A percentile compares a stretch with the other conserved stretches of the same genome.
These are phyloP conservation scores for Golovinomyces cichoracearum DNA, from an alignment of 2,329 filamentous ascomycete species.

Conservation along the genomic window DNA sequence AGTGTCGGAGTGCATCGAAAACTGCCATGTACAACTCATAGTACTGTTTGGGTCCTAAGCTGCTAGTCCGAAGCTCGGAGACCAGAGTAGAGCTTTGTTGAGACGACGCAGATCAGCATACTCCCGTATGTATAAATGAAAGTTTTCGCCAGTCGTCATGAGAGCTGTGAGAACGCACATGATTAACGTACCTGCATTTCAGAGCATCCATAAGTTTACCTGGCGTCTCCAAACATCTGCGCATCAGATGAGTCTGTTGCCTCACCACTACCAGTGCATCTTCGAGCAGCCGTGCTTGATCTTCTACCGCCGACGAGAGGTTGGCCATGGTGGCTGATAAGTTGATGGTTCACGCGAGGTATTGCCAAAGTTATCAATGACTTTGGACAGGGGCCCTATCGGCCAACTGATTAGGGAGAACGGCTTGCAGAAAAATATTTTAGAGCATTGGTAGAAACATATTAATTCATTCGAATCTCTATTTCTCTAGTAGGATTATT, in stretches of 20 bases:
- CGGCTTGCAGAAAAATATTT: too few relatives aligned
- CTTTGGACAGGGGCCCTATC: too few relatives aligned
- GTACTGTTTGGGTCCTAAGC: slow-evolving; percentile 95
- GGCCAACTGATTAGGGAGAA: too few relatives aligned
- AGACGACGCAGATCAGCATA: slow-evolving; percentile 11
- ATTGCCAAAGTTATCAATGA: not conserved
- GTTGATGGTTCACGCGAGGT: slow-evolving; percentile 7
- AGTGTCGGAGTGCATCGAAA: slow-evolving; percentile 87
- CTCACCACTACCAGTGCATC: slow-evolving; percentile 90
- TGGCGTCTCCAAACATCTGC: slow-evolving; percentile 85
- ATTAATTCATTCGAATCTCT: too few relatives aligned
- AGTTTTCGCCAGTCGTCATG: not conserved
- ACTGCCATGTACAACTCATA: slow-evolving; percentile 99
- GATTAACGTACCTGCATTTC: slow-evolving; percentile 69
- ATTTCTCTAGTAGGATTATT: too few relatives aligned
- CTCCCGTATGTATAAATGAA: slow-evolving; percentile 4
- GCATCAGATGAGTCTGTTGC: slow-evolving; percentile 92
- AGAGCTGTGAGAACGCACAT: not conserved
- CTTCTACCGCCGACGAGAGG: slow-evolving; percentile 41
- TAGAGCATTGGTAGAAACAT: too few relatives aligned
- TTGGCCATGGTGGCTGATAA: slow-evolving; percentile 19
- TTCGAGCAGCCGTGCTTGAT: slow-evolving; percentile 79
- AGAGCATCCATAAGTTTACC: slow-evolving; percentile 99
- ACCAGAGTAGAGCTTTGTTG: slow-evolving; percentile 66
- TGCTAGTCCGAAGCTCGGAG: slow-evolving; percentile 92